Evolutionary conservation across 2,329 filamentous ascomycete species (phyloP).

Genomic region (Cryphonectria radicalis): DNA sequence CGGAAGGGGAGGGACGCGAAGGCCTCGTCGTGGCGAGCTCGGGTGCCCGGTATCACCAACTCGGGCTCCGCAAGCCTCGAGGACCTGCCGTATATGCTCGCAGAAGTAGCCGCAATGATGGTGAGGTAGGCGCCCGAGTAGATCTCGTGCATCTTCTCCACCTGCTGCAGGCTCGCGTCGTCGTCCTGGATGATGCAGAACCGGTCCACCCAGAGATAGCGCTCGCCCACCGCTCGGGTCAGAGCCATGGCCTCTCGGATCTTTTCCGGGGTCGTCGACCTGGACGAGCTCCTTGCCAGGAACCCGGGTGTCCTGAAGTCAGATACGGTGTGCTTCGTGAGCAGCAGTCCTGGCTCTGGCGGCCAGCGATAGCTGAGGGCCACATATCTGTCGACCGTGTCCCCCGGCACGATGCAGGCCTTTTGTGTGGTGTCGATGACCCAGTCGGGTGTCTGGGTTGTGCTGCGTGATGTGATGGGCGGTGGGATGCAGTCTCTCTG

Average conservation of each 20-base stretch:
- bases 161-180: not conserved
- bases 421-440: not conserved
- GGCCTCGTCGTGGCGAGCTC: not conserved
- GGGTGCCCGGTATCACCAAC: not conserved
- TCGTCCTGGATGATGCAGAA: conserved; percentile 9
- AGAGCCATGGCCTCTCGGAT: conserved; percentile 12
- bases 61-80: too few species aligned
- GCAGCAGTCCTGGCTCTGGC: not conserved
- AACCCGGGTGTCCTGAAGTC: not conserved
- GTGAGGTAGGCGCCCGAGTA: conserved; percentile 11
- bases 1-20: not conserved
- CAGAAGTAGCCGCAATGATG: conserved; percentile 5
- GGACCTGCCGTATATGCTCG: not conserved
- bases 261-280: not conserved
- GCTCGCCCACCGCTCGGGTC: not conserved
- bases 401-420: conserved; percentile 8
- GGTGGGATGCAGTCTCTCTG: not conserved
- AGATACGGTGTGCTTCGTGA: not conserved
- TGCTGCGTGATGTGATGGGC: not conserved
- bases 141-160: not conserved
- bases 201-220: conserved; percentile 13
- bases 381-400: not conserved
- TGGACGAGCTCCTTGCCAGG: not conserved
- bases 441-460: conserved; percentile 9
- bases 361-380: conserved; percentile 15